Base-by-base conservation (phyloP, 345 rosid species). In the Litchi chinensis region DNA sequence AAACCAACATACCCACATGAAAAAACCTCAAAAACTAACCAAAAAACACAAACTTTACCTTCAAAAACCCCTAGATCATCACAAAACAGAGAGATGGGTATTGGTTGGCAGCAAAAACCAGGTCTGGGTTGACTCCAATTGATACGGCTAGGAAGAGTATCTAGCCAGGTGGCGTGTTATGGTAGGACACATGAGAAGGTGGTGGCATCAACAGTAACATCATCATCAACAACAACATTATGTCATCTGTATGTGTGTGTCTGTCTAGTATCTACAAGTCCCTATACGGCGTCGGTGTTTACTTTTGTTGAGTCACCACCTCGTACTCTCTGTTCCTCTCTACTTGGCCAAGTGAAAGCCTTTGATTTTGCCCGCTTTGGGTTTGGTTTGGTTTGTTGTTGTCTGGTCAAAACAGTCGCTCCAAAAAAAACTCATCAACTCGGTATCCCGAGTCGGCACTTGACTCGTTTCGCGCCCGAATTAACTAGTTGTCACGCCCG, bases 101-200 rank as follows among this genome's bases (percentile, higher is more conserved):
- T n/a, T 56, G 50, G 50, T 39, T 57, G 50, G 50, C 7, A 1
- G 32, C 16, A 57, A 41, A 57, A 15, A 56, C 63, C 11, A 12
- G 32, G 3, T n/a, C 46, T 3, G 26, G 26, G 16, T 54, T 28
- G n/a, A 3, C n/a, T 21, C 40, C n/a, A 75, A 64, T 0, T 41
- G 70, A 21, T 32, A 28, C 21, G 50, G 70, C 70, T 75, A n/a
- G 37, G 44, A 0, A 26, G 28, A 72, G n/a, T 6, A 26, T 28
- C 24, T 75, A n/a, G 64, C 78, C 78, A 75, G 64, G 71, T 75
- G 78, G 71, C 39, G 71, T 12, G 50, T 43, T 32, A 62, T 65
- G 50, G 48, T 8, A 32, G 71, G 71, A 32, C 26, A n/a, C 1
- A 65, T 50, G 19, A 50, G 37, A 28, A 10, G 70, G 44, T 3